A percentile compares a stretch with the other conserved stretches of the same genome.
phyloP scores from a whole-genome alignment of 352 stramenopile genomes.

The Globisporangium camurandrum region DNA sequence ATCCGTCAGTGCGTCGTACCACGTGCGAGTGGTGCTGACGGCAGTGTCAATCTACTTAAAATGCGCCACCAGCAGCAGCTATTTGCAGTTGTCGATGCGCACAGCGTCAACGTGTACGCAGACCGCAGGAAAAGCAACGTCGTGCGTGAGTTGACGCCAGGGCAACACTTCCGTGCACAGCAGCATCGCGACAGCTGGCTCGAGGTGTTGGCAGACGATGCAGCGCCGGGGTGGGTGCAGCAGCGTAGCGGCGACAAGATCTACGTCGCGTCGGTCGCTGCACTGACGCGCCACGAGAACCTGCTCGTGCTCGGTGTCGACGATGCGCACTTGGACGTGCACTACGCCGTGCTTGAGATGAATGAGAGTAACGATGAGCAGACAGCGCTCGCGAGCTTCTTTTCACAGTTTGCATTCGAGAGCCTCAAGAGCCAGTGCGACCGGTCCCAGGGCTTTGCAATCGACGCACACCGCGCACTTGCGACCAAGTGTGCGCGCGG shows the following conservation, averaged over 20 bases:
- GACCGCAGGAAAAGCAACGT: conserved; percentile 11
- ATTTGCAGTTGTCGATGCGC: conserved; percentile 24
- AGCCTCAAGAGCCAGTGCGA: conserved; percentile 49
- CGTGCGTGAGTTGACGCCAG: conserved; percentile 12
- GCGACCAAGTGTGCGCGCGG: conserved; percentile 49
- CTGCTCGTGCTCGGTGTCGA: conserved; percentile 56
- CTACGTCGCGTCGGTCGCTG: conserved; percentile 14
- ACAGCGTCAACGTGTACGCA: conserved; percentile 18
- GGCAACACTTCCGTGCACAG: conserved; percentile 16
- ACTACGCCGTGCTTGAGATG: conserved; percentile 38
- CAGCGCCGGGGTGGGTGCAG: conserved; percentile 30
- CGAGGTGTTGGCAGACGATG: conserved; percentile 8
- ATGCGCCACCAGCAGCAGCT: not conserved
- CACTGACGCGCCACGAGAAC: conserved; percentile 33
- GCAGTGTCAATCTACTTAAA: not conserved
- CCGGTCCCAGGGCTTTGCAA: conserved; percentile 52
- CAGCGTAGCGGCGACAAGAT: conserved; percentile 31
- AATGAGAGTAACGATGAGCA: conserved; percentile 53
- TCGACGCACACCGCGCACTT: conserved; percentile 52
- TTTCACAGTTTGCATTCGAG: conserved; percentile 59
- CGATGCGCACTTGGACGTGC: conserved; percentile 25
- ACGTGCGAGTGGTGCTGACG: not conserved
- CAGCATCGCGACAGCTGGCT: conserved; percentile 24
- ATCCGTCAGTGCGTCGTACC: conserved; percentile 21
- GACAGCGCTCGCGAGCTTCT: conserved; percentile 42